These are phyloP conservation scores for Neotropicomus parvogracilis DNA, from an alignment of 1,284 basidiomycete genomes.

Conservation along the genomic window DNA sequence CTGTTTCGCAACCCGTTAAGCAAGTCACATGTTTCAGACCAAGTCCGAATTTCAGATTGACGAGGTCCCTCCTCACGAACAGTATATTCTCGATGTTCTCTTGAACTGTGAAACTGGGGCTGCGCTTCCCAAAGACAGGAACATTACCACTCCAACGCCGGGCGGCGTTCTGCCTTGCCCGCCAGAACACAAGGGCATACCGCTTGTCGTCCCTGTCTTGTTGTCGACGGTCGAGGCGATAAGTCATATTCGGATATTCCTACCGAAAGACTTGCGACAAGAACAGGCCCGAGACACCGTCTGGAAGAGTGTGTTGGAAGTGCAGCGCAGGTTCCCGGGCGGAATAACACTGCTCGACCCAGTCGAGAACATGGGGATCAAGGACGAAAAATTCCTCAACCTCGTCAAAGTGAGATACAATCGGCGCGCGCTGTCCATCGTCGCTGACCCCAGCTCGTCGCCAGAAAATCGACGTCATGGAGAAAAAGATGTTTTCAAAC, in stretches of 20 bases:
- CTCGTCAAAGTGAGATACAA: constrained; percentile 67
- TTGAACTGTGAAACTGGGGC: constrained; percentile 76
- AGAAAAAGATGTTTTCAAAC: constrained; percentile 75
- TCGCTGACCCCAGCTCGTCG: constrained; percentile 3
- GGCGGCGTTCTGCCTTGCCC: constrained; percentile 75
- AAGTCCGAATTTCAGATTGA: constrained; percentile 44
- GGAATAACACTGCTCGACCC: constrained; percentile 90
- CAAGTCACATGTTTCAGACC: constrained; percentile 12
- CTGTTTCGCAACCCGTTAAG: neutral
- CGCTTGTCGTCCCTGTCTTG: constrained; percentile 86
- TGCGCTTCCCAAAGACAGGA: constrained; percentile 59
- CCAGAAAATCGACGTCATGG: constrained; percentile 88
- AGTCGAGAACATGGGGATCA: constrained; percentile 93
- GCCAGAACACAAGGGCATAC: constrained; percentile 69
- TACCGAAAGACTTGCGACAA: constrained; percentile 87
- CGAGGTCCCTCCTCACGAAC: constrained; percentile 77
- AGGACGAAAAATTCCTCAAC: constrained; percentile 88
- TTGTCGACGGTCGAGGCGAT: constrained; percentile 86
- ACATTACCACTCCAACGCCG: constrained; percentile 52
- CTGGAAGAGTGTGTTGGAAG: constrained; percentile 89
- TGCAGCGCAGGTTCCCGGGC: constrained; percentile 85
- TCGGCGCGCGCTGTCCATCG: neutral
- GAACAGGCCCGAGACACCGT: constrained; percentile 75
- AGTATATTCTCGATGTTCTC: constrained; percentile 93
- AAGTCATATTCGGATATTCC: constrained; percentile 81